These are phyloP conservation scores for Lavandula angustifolia DNA, from an alignment of 257 asterid species.

Conservation along the genomic window DNA sequence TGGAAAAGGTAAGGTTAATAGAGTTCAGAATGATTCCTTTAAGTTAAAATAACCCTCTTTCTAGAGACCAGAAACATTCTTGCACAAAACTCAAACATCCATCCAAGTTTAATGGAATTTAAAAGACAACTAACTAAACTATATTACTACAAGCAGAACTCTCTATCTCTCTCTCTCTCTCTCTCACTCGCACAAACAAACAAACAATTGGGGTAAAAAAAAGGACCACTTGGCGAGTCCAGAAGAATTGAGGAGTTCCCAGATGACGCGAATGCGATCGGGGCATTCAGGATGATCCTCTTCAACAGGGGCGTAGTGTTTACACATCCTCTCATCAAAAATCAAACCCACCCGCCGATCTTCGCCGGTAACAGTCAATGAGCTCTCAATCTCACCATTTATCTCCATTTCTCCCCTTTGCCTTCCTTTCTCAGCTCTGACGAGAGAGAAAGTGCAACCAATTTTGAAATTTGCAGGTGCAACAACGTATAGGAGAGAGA, in stretches of 20 bases:
- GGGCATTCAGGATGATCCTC: constrained; percentile 79
- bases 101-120: background rate
- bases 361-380: constrained; percentile 19
- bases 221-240: constrained; percentile 65
- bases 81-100: constrained; percentile 18
- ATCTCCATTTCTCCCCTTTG: constrained; percentile 32
- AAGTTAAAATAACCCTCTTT: constrained; percentile 7
- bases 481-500: background rate
- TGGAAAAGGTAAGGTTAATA: constrained; percentile 36
- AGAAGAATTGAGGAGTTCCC: constrained; percentile 68
- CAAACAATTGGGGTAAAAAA: constrained; percentile 8
- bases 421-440: background rate
- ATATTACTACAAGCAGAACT: background rate
- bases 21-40: background rate
- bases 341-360: constrained; percentile 78
- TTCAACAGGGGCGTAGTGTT: constrained; percentile 52
- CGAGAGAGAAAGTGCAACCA: background rate
- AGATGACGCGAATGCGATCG: constrained; percentile 69
- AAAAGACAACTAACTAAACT: background rate
- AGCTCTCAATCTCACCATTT: constrained; percentile 30
- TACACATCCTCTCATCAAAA: constrained; percentile 82
- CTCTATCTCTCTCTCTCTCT: constrained; percentile 2
- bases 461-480: constrained; percentile 30
- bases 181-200: background rate
- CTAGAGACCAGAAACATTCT: background rate